Evolutionary conservation across 1,284 basidiomycete genomes (phyloP), one percentile per base, ranked within the genome.

Genomic region (Athelia sp.): DNA sequence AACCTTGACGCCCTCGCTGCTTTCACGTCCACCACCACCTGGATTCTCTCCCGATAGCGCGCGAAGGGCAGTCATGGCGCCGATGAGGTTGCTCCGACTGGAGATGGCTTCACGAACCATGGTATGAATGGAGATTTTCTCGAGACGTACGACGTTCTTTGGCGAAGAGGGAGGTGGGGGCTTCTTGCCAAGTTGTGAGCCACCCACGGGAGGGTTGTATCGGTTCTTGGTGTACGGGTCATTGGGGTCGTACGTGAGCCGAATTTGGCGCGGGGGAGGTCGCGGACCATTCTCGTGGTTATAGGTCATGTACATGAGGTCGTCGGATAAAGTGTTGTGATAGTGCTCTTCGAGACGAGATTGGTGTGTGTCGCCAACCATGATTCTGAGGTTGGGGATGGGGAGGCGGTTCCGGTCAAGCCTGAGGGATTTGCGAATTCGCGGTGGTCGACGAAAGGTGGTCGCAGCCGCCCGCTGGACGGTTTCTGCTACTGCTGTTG

Each of bases 221-320:
- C 92, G 78, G 66, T 84, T 76, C 66, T 82, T 83, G 14, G 82
- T 73, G 72, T 93, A 95, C 3, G 92, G 91, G 61, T 93, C 81
- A 14, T 76, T 62, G 0, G 87, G 82, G 66, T 93, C 87, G 76
- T 84, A 93, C 13, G 72, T 78, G 47, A 85, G 81, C 43, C 84
- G 79, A 46, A 84, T 79, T 36, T 76, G 64, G 44, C 83, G 79
- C 0, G 77, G 71, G 4, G 76, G 70, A 17, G 78, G 73, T 29
- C 75, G 78, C 0, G 76, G 64, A 4, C 64, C 72, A 45, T 74
- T 68, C 58, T 80, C 79, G 68, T 96, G 93, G 52, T 84, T 76
- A 74, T 97, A 98, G 46, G 90, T 90, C 82, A 98, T 90, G 79
- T 99, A 99, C 76, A 99, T 82, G 57, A 97, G 73, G 70, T 98